These are phyloP conservation scores for Leccinum disarticulatum DNA, from an alignment of 768 basidiomycete species.

Conservation along the genomic window DNA sequence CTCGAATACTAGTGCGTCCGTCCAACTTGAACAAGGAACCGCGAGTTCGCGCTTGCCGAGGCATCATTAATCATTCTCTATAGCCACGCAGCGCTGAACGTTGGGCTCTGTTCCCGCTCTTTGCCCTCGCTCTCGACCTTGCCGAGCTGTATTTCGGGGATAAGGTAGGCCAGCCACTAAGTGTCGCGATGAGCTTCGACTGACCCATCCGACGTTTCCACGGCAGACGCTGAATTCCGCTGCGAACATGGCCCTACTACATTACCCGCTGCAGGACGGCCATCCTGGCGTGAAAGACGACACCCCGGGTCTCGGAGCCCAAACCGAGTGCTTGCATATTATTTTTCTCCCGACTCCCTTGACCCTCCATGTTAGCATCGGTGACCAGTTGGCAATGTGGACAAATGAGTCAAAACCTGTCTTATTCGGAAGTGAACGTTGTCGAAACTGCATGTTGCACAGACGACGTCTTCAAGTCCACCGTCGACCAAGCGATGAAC, in stretches of 20 bases:
- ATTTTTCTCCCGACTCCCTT: not conserved
- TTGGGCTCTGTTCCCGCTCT: conserved; percentile 69
- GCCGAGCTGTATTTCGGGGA: conserved; percentile 63
- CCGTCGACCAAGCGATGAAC: conserved; percentile 84
- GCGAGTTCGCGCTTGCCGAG: not conserved
- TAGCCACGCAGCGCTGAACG: conserved; percentile 52
- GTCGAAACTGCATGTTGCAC: not conserved
- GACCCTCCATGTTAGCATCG: conserved; percentile 54
- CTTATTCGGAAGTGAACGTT: too few species aligned
- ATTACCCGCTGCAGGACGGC: conserved; percentile 74
- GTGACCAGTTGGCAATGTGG: conserved; percentile 87
- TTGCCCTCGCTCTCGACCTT: conserved; percentile 67
- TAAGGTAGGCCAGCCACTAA: conserved; percentile 41
- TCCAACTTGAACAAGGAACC: not conserved
- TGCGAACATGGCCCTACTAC: conserved; percentile 62
- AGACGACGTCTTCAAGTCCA: conserved; percentile 92
- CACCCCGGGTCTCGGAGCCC: conserved; percentile 80
- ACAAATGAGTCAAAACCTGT: conserved; percentile 56
- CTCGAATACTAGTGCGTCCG: conserved; percentile 65
- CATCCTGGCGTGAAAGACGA: conserved; percentile 49
- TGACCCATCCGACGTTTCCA: not conserved
- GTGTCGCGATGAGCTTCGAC: not conserved
- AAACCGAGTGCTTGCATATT: conserved; percentile 54
- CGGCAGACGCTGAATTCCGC: conserved; percentile 58
- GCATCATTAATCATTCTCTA: conserved; percentile 24